A percentile compares a stretch with the other conserved stretches of the same genome.
phyloP scores from a whole-genome alignment of 345 rosid genomes.

The Aquilaria malaccensis region DNA sequence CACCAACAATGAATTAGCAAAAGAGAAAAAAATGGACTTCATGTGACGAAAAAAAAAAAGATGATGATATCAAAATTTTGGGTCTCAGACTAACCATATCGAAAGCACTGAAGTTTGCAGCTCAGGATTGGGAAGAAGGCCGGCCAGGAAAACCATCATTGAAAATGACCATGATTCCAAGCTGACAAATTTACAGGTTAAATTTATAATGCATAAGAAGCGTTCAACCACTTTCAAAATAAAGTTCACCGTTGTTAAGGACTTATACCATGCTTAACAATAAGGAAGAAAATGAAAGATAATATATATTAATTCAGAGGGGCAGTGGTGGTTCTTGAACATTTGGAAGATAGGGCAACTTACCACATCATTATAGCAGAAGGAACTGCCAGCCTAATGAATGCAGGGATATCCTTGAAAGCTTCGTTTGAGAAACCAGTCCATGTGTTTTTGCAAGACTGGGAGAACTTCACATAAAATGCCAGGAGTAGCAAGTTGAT shows the following conservation, averaged over 20 bases:
- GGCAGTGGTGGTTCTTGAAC: not conserved
- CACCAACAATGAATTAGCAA: not conserved
- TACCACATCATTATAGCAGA: slow-evolving; percentile 29
- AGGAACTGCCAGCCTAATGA: slow-evolving; percentile 22
- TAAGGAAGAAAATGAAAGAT: not conserved
- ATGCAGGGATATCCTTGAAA: slow-evolving; percentile 3
- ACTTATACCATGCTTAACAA: not conserved
- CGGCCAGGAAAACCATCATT: slow-evolving; percentile 9
- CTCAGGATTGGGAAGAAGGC: slow-evolving; percentile 14
- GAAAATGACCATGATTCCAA: slow-evolving; percentile 11
- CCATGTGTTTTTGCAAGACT: slow-evolving; percentile 26
- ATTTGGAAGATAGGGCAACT: not conserved
- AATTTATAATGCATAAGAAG: no score
- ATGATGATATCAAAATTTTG: not conserved
- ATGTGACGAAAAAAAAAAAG: not conserved
- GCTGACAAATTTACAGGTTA: not conserved
- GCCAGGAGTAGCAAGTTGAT: slow-evolving; percentile 21
- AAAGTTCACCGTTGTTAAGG: no score
- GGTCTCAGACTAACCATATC: slow-evolving; percentile 1
- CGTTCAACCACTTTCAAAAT: not conserved
- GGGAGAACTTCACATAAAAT: slow-evolving; percentile 22
- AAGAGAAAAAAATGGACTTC: not conserved
- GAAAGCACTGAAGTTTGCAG: slow-evolving; percentile 12
- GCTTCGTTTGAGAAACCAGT: slow-evolving; percentile 26
- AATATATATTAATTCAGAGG: not conserved